Percentiles rank a stretch among this genome's conserved stretches.
phyloP scores from a whole-genome alignment of 2,329 filamentous ascomycete genomes.

The Fusarium heterosporum region DNA sequence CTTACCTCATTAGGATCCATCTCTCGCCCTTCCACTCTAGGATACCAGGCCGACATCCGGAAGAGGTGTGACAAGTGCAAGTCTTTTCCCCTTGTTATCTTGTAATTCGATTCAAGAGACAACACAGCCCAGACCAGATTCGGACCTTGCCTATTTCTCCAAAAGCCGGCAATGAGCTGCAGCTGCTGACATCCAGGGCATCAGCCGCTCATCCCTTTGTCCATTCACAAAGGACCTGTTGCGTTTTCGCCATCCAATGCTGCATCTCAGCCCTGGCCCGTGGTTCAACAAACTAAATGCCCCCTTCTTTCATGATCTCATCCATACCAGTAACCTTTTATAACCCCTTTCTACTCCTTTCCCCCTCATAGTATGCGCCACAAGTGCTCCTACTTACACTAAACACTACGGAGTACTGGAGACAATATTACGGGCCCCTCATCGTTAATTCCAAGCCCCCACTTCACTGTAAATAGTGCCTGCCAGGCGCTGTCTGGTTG shows the following conservation, averaged over 20 bases:
- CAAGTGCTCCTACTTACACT: slow-evolving; percentile 7
- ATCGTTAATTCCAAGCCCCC: slow-evolving; percentile 22
- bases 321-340: slow-evolving; percentile 15
- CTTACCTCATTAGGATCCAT: slow-evolving; percentile 41
- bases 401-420: slow-evolving; percentile 8
- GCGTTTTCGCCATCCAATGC: slow-evolving; percentile 21
- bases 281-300: slow-evolving; percentile 21
- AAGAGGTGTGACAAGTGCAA: slow-evolving; percentile 30
- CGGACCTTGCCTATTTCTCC: slow-evolving; percentile 25
- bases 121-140: slow-evolving; percentile 13
- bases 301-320: slow-evolving; percentile 13
- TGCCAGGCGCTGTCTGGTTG: slow-evolving; percentile 17
- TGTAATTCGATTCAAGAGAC: background rate
- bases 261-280: slow-evolving; percentile 20
- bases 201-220: slow-evolving; percentile 31
- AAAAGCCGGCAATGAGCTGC: background rate
- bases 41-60: slow-evolving; percentile 29
- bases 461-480: slow-evolving; percentile 31
- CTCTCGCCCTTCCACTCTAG: slow-evolving; percentile 13
- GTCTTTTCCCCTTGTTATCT: slow-evolving; percentile 2
- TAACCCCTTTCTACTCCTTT: slow-evolving; percentile 24
- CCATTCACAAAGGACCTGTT: slow-evolving; percentile 18
- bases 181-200: slow-evolving; percentile 29
- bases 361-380: slow-evolving; percentile 26
- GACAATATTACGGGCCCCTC: slow-evolving; percentile 21